These are phyloP conservation scores for Funneliformis mosseae DNA, from an alignment of 192 early-diverging fungal species.

Conservation along the genomic window DNA sequence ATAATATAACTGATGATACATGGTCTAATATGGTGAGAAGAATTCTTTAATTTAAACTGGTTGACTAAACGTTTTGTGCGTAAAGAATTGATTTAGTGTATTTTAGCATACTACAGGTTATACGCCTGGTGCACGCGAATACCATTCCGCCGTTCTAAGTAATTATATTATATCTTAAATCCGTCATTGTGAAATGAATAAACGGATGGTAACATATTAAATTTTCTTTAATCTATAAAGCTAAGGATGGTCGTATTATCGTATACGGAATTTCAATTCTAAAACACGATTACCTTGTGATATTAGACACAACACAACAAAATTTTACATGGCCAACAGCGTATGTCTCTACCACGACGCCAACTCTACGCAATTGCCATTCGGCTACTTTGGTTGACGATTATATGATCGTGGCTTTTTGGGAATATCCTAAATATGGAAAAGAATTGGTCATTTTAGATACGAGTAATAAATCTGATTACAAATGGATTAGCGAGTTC, in stretches of 20 bases:
- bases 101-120: not conserved
- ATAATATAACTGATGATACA: slow-evolving; percentile 6
- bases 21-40: not conserved
- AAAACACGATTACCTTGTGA: not conserved
- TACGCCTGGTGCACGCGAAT: not conserved
- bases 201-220: not conserved
- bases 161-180: not conserved
- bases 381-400: slow-evolving; percentile 6
- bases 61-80: not conserved
- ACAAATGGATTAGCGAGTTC: not conserved
- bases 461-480: not conserved
- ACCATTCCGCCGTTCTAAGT: slow-evolving; percentile 9
- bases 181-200: not conserved
- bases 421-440: too few species aligned
- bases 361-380: not conserved
- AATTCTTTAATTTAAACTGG: not conserved
- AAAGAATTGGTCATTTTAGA: slow-evolving; percentile 12
- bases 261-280: not conserved
- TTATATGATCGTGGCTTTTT: slow-evolving; percentile 12
- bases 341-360: not conserved
- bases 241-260: slow-evolving; percentile 10
- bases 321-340: slow-evolving; percentile 1
- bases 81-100: not conserved
- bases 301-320: not conserved
- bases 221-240: not conserved